Conservation (phyloP, 2,329 filamentous ascomycete genomes). For the Talaromyces sp. region DNA sequence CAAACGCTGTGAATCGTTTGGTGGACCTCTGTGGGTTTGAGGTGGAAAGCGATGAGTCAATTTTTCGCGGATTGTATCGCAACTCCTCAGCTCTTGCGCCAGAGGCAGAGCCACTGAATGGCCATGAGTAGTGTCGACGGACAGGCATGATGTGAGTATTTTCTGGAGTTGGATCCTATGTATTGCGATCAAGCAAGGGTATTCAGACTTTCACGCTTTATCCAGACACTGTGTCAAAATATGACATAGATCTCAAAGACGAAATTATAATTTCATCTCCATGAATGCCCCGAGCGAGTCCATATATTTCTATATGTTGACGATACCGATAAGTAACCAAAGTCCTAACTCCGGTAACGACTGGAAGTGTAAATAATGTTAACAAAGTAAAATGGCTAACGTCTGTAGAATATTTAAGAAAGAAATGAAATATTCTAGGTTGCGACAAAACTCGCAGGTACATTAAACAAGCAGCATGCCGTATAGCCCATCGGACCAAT, state of each 20-base stretch:
- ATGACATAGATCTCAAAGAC: neutral
- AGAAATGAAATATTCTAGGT: neutral
- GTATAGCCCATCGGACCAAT: neutral
- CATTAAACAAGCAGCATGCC: neutral
- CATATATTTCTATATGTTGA: neutral
- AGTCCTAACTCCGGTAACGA: neutral
- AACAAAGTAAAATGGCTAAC: neutral
- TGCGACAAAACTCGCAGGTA: neutral
- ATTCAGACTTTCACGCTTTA: neutral
- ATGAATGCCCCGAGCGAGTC: neutral
- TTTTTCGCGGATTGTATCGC: neutral
- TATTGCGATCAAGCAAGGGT: neutral
- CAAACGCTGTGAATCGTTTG: neutral
- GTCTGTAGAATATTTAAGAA: neutral
- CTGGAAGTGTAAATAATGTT: neutral
- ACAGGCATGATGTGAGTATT: conserved; percentile 20
- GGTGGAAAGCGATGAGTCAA: neutral
- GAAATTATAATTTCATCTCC: neutral
- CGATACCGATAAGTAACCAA: neutral
- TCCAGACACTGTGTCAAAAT: neutral
- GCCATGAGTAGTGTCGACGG: conserved; percentile 37
- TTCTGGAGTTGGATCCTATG: neutral
- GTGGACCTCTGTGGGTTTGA: neutral
- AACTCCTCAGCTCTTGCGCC: conserved; percentile 20
- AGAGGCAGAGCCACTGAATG: conserved; percentile 29